Base-by-base conservation (phyloP, 2,329 filamentous ascomycete genomes). In the Ascocoryne sarcoides region DNA sequence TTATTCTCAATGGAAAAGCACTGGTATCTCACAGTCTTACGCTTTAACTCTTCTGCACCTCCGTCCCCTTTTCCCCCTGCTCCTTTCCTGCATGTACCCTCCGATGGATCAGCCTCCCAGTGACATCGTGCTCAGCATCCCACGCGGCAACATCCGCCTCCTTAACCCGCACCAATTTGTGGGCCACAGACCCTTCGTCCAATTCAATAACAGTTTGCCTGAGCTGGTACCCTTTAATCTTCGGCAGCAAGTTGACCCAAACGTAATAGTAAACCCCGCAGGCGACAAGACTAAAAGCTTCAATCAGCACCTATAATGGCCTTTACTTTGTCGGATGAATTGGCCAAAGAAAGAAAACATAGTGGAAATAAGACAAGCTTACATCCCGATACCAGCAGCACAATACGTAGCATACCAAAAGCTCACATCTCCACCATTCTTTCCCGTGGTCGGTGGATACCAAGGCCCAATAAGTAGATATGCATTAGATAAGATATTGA, bases 391-490 rank as follows among this genome's bases (percentile, higher is more conserved):
- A 0, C 81, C 79, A 0, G 76, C 71, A 0, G 77, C 72, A 15
- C 73, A 70, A 50, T 85, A 84, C 0, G 79, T 84, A 1, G 69
- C 80, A 48, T 85, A 87, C 75, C 76, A 86, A 59, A 87, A 86
- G 39, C 73, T 80, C 1, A 84, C 80, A 41, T 80, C 74, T 0
- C 79, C 81, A 0, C 71, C 75, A 23, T 71, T 69, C 0, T 64
- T 63, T 0, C 81, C 81, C 0, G 65, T 69, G 1, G 66, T 64
- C 0, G 82, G 82, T 2, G 81, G 82, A 48, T 77, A 81, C 82
- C 81, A 86, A 0, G 82, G 81, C 68, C 83, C 82, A 12, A 78
- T 67, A 2, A 86, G 61, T 32, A 84, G 62, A 43, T 76, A 84
- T 0, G 78, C 41, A 37, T 82, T 73, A 0, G 76, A 62, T 0